These are phyloP conservation scores for Quercus cerris DNA, from an alignment of 306 rosid species.

Conservation along the genomic window DNA sequence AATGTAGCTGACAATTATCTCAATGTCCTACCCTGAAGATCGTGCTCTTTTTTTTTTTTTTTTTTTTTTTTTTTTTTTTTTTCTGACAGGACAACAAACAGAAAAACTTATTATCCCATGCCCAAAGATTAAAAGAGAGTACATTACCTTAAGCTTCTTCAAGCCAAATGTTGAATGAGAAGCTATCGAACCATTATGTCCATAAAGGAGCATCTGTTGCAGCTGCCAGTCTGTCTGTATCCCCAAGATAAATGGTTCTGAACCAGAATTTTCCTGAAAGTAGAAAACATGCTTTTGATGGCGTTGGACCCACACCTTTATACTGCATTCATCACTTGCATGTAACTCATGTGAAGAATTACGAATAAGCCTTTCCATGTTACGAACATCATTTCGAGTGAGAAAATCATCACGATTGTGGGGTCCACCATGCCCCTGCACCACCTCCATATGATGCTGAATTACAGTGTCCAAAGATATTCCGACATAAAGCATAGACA, in stretches of 20 bases:
- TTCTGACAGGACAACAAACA: no score
- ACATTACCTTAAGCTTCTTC: constrained; percentile 64
- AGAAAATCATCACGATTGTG: constrained; percentile 75
- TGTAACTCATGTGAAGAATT: constrained; percentile 54
- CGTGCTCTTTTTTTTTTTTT: no score
- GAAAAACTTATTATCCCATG: no score
- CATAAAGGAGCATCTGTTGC: constrained; percentile 72
- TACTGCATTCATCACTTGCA: constrained; percentile 53
- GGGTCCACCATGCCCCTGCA: constrained; percentile 71
- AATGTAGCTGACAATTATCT: background rate
- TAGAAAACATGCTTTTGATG: constrained; percentile 63
- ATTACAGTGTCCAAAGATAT: constrained; percentile 61
- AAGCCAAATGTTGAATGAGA: constrained; percentile 62
- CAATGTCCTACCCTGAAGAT: background rate
- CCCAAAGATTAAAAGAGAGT: background rate
- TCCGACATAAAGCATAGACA: constrained; percentile 70
- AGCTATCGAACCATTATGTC: constrained; percentile 51
- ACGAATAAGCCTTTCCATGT: constrained; percentile 71
- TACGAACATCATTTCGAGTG: constrained; percentile 74
- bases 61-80: no score
- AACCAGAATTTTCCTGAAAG: constrained; percentile 47
- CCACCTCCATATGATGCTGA: constrained; percentile 60
- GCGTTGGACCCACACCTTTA: constrained; percentile 66
- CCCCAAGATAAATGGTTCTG: constrained; percentile 61
- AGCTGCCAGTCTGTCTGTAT: constrained; percentile 88